Evolutionary conservation across 2,329 filamentous ascomycete species (phyloP), one percentile per base, ranked within the genome.

Genomic region (Aaosphaeria pasadenensis): DNA sequence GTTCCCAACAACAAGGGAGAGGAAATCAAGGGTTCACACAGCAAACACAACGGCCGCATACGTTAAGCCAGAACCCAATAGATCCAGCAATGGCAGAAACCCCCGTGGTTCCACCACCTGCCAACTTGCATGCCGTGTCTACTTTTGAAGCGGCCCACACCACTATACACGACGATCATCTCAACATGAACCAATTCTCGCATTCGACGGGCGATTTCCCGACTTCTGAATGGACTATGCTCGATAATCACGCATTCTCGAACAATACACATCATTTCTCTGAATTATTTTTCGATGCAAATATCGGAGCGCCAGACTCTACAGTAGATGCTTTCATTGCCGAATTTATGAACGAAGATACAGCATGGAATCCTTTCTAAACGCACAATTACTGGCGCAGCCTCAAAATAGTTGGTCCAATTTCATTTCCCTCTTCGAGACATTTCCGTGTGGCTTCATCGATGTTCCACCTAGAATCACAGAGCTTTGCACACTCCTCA

Each of bases 241-340:
- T 48, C 13, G 40, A 47, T 28, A 30, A 47, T 30, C 39, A 42
- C 17, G 29, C 28, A 43, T 42, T 47, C 17, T 6, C 40, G 7
- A 13, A 43, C n/a, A n/a, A 31, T 9, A n/a, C 30, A 2, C 41
- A 43, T 6, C 29, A 43, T n/a, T 17, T 44, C 29, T 30, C 44
- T 11, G 32, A 28, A 4, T 6, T n/a, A 11, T 29, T 32, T 31
- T 42, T 47, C 11, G 45, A 44, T 7, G 24, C 11, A n/a, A 30
- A 33, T n/a, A 24, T 44, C 5, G 46, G 35, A 36, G 11, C 41
- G 6, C 39, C 13, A n/a, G 42, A 50, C 30, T 42, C 35, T 6
- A 42, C 48, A 5, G 42, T 50, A 6, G 48, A 50, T 39, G 48
- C 45, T 17, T 50, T 50, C 38, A 50, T 50, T 5, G 45, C 48